phyloP scores from a whole-genome alignment of 148 eudicot genomes.

The Vaccinium macrocarpon region DNA sequence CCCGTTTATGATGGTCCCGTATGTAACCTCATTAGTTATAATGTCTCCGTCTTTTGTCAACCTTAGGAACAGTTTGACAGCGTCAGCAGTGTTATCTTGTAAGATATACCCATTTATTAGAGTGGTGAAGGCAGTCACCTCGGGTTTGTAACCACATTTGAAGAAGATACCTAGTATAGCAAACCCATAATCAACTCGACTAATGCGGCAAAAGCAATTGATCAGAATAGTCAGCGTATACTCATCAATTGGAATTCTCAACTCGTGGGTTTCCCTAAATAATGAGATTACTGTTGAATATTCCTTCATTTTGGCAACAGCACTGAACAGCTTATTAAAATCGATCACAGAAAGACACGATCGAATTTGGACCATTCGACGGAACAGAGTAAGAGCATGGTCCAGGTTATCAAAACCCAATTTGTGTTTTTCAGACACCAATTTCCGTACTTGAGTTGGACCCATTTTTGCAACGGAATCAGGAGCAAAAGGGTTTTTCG shows the following conservation, averaged over 20 bases:
- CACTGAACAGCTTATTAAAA: not conserved
- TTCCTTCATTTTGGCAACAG: not conserved
- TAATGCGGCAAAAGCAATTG: conserved; percentile 10
- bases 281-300: not conserved
- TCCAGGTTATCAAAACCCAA: no score
- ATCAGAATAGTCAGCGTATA: not conserved
- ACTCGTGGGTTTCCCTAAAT: not conserved
- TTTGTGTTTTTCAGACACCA: no score
- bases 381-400: no score
- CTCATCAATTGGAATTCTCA: not conserved
- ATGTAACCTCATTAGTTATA: conserved; percentile 6
- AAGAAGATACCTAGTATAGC: conserved; percentile 8
- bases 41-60: not conserved
- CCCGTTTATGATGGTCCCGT: conserved; percentile 15
- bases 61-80: no score
- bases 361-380: no score
- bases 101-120: not conserved
- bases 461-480: no score
- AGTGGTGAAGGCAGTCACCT: conserved; percentile 8
- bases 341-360: not conserved
- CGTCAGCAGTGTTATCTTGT: no score
- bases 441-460: no score
- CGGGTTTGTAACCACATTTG: conserved; percentile 14
- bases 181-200: conserved; percentile 15
- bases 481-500: not conserved